Percentiles rank a stretch among this genome's conserved stretches.
Conservation (phyloP, 768 basidiomycete species). For the Multifurca ochricompacta region DNA sequence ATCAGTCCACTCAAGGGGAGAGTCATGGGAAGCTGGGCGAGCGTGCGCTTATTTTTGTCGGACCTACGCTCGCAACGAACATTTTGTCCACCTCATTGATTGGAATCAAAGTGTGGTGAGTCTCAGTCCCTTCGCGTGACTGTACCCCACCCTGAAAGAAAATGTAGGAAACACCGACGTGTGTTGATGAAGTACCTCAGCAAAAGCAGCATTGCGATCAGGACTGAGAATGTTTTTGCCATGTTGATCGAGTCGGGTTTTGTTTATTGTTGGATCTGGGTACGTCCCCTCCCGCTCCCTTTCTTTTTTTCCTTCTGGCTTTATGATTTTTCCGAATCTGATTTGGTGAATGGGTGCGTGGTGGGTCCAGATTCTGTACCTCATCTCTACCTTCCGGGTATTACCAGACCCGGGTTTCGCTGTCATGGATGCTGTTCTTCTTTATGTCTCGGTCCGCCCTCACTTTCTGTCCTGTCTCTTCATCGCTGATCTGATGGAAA, state of each 20-base stretch:
- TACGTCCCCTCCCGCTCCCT: neutral
- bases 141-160: neutral
- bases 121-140: neutral
- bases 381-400: neutral
- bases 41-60: constrained; percentile 3
- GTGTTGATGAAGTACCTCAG: neutral
- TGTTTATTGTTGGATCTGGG: constrained; percentile 12
- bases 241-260: constrained; percentile 14
- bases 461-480: neutral
- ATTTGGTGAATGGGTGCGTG: neutral
- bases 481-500: neutral
- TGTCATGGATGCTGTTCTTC: constrained; percentile 6
- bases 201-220: neutral
- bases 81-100: constrained; percentile 7
- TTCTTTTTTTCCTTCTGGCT: too few species aligned
- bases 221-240: constrained; percentile 2
- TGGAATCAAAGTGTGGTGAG: constrained; percentile 9
- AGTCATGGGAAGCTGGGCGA: neutral
- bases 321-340: neutral
- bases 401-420: constrained; percentile 7
- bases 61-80: constrained; percentile 8
- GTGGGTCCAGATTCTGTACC: neutral
- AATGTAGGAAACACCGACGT: constrained; percentile 3
- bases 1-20: neutral
- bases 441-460: constrained; percentile 4